Percentiles rank a stretch among this genome's conserved stretches.
Conservation (phyloP, 2,329 filamentous ascomycete species). For the Diaporthe vaccinii region DNA sequence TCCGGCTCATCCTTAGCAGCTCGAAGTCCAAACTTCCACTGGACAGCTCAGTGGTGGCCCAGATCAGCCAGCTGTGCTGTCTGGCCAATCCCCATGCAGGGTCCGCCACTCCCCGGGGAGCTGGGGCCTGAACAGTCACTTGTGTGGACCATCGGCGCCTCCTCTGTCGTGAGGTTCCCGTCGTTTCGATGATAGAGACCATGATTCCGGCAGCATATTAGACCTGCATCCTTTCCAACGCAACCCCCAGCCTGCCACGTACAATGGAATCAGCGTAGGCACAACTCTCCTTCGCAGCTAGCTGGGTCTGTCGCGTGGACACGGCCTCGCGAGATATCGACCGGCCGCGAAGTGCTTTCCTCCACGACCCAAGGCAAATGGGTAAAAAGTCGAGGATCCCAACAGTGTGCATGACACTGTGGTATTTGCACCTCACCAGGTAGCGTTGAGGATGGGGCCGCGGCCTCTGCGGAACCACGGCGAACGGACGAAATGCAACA, state of each 20-base stretch:
- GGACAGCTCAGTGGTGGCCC: background rate
- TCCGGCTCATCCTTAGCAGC: background rate
- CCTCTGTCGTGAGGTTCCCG: background rate
- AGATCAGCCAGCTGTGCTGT: background rate
- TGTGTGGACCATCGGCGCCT: background rate
- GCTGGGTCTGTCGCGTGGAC: background rate
- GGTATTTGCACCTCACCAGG: constrained; percentile 4
- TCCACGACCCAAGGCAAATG: background rate
- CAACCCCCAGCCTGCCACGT: background rate
- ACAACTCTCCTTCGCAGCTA: background rate
- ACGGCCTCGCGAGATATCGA: background rate
- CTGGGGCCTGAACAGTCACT: background rate
- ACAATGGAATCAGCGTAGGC: background rate
- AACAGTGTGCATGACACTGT: constrained; percentile 12
- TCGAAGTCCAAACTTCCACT: background rate
- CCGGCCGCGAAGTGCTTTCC: background rate
- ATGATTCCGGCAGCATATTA: no score
- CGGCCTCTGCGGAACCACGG: constrained; percentile 9
- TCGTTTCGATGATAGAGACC: background rate
- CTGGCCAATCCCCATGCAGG: background rate
- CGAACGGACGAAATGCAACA: constrained; percentile 30
- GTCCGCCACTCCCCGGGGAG: background rate
- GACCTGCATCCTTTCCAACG: background rate
- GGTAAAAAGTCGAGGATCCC: background rate
- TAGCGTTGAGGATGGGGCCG: constrained; percentile 9